Evolutionary conservation across 768 basidiomycete species (phyloP).

Genomic region (Cytidiella melzeri): DNA sequence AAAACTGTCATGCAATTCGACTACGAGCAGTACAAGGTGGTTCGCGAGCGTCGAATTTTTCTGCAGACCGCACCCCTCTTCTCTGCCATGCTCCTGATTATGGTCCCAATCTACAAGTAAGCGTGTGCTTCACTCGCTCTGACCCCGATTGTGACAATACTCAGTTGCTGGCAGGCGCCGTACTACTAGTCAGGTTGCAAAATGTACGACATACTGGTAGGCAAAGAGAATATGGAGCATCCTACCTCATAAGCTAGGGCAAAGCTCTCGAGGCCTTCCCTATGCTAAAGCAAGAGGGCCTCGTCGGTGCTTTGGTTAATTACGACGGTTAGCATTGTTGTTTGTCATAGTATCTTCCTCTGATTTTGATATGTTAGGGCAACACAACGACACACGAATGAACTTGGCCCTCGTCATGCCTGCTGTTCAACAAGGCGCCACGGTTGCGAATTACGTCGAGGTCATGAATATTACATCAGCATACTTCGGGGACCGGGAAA

Average conservation of each 20-base stretch:
- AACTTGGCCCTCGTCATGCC: conserved; percentile 94
- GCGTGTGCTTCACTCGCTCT: conserved; percentile 16
- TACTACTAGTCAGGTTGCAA: conserved; percentile 96
- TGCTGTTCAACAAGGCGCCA: conserved; percentile 87
- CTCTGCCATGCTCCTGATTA: conserved; percentile 89
- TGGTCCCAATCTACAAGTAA: conserved; percentile 93
- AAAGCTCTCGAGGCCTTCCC: conserved; percentile 94
- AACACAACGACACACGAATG: conserved; percentile 99
- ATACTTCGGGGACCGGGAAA: conserved; percentile 40
- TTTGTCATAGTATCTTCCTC: conserved; percentile 31
- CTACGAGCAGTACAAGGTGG: conserved; percentile 95
- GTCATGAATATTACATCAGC: conserved; percentile 73
- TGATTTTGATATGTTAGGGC: conserved; percentile 44
- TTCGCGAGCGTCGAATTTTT: conserved; percentile 89
- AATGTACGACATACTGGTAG: conserved; percentile 92
- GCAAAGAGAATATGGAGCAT: conserved; percentile 95
- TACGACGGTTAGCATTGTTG: conserved; percentile 69
- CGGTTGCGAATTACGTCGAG: conserved; percentile 84
- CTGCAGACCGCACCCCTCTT: conserved; percentile 94
- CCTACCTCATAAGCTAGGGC: conserved; percentile 92
- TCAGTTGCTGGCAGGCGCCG: conserved; percentile 91
- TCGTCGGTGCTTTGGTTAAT: conserved; percentile 94
- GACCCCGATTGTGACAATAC: conserved; percentile 3
- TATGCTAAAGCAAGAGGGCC: conserved; percentile 88
- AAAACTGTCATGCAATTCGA: conserved; percentile 95